Evolutionary conservation across 495 filamentous ascomycete genomes (phyloP).

Genomic region (Letharia columbiana): DNA sequence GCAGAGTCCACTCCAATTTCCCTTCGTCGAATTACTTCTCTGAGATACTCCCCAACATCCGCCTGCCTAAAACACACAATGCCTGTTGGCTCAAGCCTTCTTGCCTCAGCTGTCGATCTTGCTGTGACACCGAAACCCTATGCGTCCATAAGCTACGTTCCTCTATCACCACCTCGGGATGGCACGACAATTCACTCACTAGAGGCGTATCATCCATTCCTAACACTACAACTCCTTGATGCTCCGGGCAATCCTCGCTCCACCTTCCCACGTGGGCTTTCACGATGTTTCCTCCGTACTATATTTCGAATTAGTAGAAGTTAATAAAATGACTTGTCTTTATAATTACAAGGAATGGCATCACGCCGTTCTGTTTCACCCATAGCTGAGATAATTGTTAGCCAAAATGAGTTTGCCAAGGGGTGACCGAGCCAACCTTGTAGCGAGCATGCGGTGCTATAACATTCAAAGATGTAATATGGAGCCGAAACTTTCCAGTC

Average conservation of each 20-base stretch:
- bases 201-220: conserved; percentile 39
- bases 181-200: conserved; percentile 34
- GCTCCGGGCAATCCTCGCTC: conserved; percentile 65
- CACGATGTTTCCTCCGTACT: conserved; percentile 77
- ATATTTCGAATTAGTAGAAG: not conserved
- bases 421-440: conserved; percentile 47
- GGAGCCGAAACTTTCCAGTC: conserved; percentile 78
- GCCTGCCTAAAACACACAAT: conserved; percentile 78
- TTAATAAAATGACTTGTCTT: not conserved
- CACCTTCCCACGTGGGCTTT: conserved; percentile 88
- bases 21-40: conserved; percentile 48
- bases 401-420: not conserved
- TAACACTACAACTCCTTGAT: conserved; percentile 37
- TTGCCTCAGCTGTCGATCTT: conserved; percentile 69
- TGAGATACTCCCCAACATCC: conserved; percentile 85
- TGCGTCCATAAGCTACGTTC: not conserved
- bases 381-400: conserved; percentile 34
- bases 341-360: conserved; percentile 53
- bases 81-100: conserved; percentile 78
- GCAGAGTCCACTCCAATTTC: not conserved
- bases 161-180: not conserved
- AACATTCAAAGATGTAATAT: conserved; percentile 76
- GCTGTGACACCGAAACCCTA: conserved; percentile 79
- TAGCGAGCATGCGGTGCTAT: conserved; percentile 82
- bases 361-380: conserved; percentile 90